Percentiles rank a stretch among this genome's conserved stretches.
Conservation (phyloP, 2,329 filamentous ascomycete genomes). For the Fusarium brevicatenulatum region DNA sequence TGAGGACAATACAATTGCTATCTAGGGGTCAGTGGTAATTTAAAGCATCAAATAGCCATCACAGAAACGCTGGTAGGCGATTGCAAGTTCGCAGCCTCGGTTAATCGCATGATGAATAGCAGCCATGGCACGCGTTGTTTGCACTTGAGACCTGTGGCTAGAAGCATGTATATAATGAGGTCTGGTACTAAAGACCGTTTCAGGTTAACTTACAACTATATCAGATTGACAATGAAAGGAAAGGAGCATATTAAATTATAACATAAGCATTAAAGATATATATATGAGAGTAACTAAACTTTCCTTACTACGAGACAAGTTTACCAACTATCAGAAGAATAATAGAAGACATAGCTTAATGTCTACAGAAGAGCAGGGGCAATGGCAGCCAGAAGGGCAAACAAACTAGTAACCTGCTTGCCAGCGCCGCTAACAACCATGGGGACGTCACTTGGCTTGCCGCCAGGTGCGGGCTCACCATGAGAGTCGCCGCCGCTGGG, state of each 20-base stretch:
- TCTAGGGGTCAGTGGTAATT: too few relatives aligned
- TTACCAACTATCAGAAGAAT: background rate
- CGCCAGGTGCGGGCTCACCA: background rate
- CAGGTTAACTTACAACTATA: too few relatives aligned
- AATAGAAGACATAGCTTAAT: background rate
- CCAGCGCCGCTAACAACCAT: slow-evolving; percentile 24
- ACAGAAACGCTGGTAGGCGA: too few relatives aligned
- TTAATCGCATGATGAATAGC: background rate
- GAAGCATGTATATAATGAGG: background rate
- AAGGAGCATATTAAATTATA: background rate
- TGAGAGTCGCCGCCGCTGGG: background rate
- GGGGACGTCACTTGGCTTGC: slow-evolving; percentile 3
- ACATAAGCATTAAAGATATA: background rate
- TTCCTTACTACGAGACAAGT: background rate
- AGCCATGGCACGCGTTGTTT: background rate
- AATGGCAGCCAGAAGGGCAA: slow-evolving; percentile 30
- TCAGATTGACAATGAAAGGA: background rate
- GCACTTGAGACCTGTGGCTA: background rate
- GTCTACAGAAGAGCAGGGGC: slow-evolving; percentile 27
- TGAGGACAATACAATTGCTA: too few relatives aligned
- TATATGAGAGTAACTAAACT: background rate
- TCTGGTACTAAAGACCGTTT: too few relatives aligned
- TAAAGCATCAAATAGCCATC: too few relatives aligned
- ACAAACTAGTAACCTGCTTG: slow-evolving; percentile 28
- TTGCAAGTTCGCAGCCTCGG: too few relatives aligned